These are phyloP conservation scores for Lyophyllum semitale DNA, from an alignment of 768 basidiomycete genomes.

Conservation along the genomic window DNA sequence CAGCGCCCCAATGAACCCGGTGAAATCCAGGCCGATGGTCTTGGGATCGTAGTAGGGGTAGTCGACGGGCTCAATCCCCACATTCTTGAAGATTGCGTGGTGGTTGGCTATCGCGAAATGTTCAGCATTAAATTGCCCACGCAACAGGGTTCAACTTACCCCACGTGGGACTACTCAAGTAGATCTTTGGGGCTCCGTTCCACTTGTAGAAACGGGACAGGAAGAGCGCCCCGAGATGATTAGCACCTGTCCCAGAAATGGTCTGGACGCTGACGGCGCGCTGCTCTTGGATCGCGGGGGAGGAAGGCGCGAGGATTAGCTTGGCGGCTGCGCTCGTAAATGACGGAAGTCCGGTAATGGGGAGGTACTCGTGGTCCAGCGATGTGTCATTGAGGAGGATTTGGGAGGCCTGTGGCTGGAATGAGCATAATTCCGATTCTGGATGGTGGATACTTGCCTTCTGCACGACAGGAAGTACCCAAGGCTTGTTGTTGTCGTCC, in stretches of 20 bases:
- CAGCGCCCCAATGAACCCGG: slow-evolving; percentile 63
- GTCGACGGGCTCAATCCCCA: slow-evolving; percentile 81
- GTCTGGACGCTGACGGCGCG: slow-evolving; percentile 87
- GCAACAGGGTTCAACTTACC: slow-evolving; percentile 48
- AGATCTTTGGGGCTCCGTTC: slow-evolving; percentile 68
- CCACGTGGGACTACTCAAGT: slow-evolving; percentile 95
- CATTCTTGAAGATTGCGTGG: slow-evolving; percentile 86
- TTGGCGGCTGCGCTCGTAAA: slow-evolving; percentile 83
- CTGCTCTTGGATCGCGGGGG: slow-evolving; percentile 67
- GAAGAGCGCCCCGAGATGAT: slow-evolving; percentile 90
- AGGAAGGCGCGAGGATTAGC: slow-evolving; percentile 76
- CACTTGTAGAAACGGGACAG: slow-evolving; percentile 80
- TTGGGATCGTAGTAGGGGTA: slow-evolving; percentile 95
- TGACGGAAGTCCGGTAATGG: slow-evolving; percentile 84
- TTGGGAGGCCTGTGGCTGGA: slow-evolving; percentile 61
- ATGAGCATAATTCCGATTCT: neutral
- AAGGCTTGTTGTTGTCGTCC: slow-evolving; percentile 84
- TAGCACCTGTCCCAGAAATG: slow-evolving; percentile 94
- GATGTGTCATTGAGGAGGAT: slow-evolving; percentile 67
- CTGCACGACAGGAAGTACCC: slow-evolving; percentile 90
- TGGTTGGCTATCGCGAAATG: slow-evolving; percentile 67
- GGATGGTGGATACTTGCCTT: slow-evolving; percentile 51
- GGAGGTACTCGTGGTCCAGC: slow-evolving; percentile 91
- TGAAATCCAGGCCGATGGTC: slow-evolving; percentile 85
- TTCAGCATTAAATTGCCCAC: neutral